These are phyloP conservation scores for Dictyostelium gargantuum DNA, from an alignment of 208 protist genomes.

Conservation along the genomic window DNA sequence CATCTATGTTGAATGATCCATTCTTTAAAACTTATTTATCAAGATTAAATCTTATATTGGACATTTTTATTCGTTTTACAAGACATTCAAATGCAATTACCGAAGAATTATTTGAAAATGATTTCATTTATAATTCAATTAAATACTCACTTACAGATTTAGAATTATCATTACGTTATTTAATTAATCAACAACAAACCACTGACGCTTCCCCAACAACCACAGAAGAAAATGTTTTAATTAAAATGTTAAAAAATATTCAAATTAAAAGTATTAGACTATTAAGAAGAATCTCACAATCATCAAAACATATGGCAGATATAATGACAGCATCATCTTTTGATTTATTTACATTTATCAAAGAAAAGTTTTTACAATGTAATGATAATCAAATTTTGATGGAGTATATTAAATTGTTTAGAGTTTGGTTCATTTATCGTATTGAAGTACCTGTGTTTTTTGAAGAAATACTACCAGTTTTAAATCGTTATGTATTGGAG, in stretches of 20 bases:
- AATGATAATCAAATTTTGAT: constrained; percentile 24
- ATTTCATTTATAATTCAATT: neutral
- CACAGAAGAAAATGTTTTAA: too few species aligned
- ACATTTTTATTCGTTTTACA: neutral
- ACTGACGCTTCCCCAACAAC: neutral
- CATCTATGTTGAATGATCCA: neutral
- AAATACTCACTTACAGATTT: neutral
- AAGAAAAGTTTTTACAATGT: neutral
- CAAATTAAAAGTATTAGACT: constrained; percentile 17
- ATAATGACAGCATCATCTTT: neutral
- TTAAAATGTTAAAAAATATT: neutral
- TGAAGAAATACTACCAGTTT: neutral
- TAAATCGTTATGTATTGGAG: neutral
- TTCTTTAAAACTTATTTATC: neutral
- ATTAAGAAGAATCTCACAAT: constrained; percentile 31
- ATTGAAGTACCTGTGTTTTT: neutral
- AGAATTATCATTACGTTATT: neutral
- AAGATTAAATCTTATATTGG: neutral
- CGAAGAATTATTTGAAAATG: neutral
- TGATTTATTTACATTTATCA: neutral
- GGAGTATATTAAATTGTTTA: neutral
- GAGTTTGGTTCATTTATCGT: constrained; percentile 23
- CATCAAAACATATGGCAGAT: neutral
- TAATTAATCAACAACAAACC: neutral
- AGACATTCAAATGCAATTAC: neutral